Evolutionary conservation across 331 rosid genomes (phyloP), one percentile per base, ranked within the genome.

Genomic region (Phaseolus coccineus): DNA sequence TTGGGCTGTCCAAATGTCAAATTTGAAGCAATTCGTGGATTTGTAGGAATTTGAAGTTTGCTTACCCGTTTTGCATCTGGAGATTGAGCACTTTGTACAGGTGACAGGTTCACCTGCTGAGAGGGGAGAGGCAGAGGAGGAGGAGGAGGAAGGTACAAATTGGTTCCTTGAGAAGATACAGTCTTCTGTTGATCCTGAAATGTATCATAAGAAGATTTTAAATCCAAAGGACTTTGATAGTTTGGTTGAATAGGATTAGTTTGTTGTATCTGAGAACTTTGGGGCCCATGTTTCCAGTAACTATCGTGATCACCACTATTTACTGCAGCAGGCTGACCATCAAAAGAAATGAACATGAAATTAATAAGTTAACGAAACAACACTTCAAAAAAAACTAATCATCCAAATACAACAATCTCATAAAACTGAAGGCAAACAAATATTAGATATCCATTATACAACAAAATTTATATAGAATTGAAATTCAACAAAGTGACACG

Each of bases 41-140:
- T 96, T 77, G 97, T 93, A 33, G 93, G 99, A 85, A 96, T 96
- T 93, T 96, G 99, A 88, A 95, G 58, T 79, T 85, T 91, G 89
- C 84, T 80, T 77, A 79, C 88, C 84, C 90, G 88, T 85, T 81
- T 92, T 15, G 88, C 66, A 88, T 93, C 99, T 75, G 75, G 24
- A 81, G 98, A 78, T 66, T 87, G 80, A 69, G 69, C 87, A 74
- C 72, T 69, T 80, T 82, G 97, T 7, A 81, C 30, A 31, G 89
- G 82, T 57, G 55, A 25, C 8, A 57, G 83, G 58, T 80, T 82
- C 68, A 86, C 85, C 92, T 85, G 93, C 83, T 89, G 90, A 74
- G 88, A 79, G 83, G 89, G 69, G 82, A 87, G 90, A 85, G 71
- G 80, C 14, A 70, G 92, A 33, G 90, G 85, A 61, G 90, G 77